Base-by-base conservation (phyloP, 148 eudicot genomes). In the Spergularia bocconei region DNA sequence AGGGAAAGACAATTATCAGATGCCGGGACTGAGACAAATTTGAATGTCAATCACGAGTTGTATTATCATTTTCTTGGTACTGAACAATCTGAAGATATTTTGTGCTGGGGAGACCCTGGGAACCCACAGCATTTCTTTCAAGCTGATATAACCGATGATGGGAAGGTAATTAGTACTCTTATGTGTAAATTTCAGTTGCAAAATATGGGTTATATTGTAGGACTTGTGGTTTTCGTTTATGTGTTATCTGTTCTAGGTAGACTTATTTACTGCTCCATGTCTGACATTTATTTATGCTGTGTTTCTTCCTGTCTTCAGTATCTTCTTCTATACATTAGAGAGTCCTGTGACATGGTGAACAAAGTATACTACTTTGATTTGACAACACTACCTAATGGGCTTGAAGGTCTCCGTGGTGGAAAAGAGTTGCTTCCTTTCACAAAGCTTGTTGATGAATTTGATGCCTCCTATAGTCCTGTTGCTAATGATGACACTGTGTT, bases 41-140 rank as follows among this genome's bases (percentile, higher is more conserved):
- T 84, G 38, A 95, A 92, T 81, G 77, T 92, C 29, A 79, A 95
- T 80, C 96, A 92, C 61, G 92, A 90, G 80, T 48, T 92, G 57
- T 95, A 88, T 83, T 95, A 92, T 77, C 98, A 95, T 84, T 86
- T 90, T 76, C 82, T 95, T 75, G 98, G 98, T 38, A 92, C 98
- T 23, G 87, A 90, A 82, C 98, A 95, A 77, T 90, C 93, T 39
- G 90, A 92, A 84, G 98, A 95, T 83, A 87, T 95, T 69, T 84
- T 95, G 82, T 95, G 98, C 79, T 92, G 96, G 97, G 89, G 76
- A 72, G 96, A 95, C 87, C 89, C 91, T 10, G 90, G 87, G 57
- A 90, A 90, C 77, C 97, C 98, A 11, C 92, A 84, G 68, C 87
- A 87, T 79, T 53, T 79, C 25, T 84, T 85, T 79, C 72, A 72